A percentile compares a stretch with the other conserved stretches of the same genome.
phyloP scores from a whole-genome alignment of 441 rosid species.

The Gossypium aridum region DNA sequence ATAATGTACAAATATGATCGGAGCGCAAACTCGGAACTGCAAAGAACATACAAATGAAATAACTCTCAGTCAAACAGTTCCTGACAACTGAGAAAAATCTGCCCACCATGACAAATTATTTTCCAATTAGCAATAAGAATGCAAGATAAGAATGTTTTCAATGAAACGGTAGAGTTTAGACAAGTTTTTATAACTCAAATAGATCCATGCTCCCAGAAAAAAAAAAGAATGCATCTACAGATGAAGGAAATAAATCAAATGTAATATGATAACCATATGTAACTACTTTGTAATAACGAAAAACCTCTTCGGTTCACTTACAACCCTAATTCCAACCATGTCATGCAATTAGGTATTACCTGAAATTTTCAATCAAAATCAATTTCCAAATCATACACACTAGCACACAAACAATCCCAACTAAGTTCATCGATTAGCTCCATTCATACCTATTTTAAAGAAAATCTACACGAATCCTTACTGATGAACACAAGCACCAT shows the following conservation, averaged over 20 bases:
- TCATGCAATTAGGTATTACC: background rate
- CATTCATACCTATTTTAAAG: background rate
- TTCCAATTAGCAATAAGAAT: background rate
- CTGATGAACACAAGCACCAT: background rate
- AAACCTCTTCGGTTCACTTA: background rate
- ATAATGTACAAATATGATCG: constrained; percentile 77
- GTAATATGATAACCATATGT: background rate
- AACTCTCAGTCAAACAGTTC: constrained; percentile 1
- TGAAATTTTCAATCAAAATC: background rate
- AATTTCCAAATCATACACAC: background rate
- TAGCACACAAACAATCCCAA: background rate
- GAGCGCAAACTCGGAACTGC: constrained; percentile 90
- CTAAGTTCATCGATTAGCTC: background rate
- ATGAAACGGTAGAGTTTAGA: background rate
- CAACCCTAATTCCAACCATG: too few species aligned
- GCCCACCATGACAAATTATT: background rate
- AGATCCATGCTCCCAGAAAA: background rate
- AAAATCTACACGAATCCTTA: background rate
- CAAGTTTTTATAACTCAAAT: background rate
- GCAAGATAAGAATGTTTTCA: background rate
- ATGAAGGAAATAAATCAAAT: background rate
- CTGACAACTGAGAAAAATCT: background rate
- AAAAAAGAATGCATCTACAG: background rate
- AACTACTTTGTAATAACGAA: background rate
- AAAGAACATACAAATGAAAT: constrained; percentile 12